Evolutionary conservation across 805 yeast species (phyloP), one percentile per base, ranked within the genome.

Genomic region (Kodamaea jinghongensis): DNA sequence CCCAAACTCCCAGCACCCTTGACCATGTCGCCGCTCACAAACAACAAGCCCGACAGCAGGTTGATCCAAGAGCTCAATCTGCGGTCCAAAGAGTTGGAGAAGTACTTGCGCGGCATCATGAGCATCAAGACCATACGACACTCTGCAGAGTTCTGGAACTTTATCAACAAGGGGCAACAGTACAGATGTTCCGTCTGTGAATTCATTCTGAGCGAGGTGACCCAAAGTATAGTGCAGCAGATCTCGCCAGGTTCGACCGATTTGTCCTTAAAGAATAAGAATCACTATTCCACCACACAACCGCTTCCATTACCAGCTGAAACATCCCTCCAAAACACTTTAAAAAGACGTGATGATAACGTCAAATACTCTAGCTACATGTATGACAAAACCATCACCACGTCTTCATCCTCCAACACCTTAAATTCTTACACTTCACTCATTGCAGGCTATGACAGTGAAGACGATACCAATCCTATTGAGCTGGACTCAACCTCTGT

Each of bases 1-100:
- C 68, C 69, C 3, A 51, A 49, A 31, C 47, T 64, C 14, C 71
- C 71, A 0, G 51, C 52, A 27, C 69, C 70, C 12, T 44, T 55
- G 12, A 45, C 52, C 8, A 28, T 27, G 10, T 35, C 29, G 5
- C 36, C 29, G 5, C 36, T 45, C 17, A 42, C 34, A 28, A 42
- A 42, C 37, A 39, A 33, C 32, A 46, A 45, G 28, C 42, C 46
- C 16, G 42, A 38, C 25, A 15, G 20, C 17, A 32, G 23, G 15
- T 20, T 38, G 13, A 16, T 39, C 2, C 34, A 33, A 27, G 42
- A 39, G 12, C 38, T 39, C 34, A 39, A 52, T 17, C 43, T 40
- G 4, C 44, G 66, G 9, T 47, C 60, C 31, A 42, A 42, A 11
- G 60, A 57, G 25, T 51, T 63, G 40, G 54, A 58, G 36, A 46